Base-by-base conservation (phyloP, 1,284 basidiomycete species). In the Crucibulum parvulum region DNA sequence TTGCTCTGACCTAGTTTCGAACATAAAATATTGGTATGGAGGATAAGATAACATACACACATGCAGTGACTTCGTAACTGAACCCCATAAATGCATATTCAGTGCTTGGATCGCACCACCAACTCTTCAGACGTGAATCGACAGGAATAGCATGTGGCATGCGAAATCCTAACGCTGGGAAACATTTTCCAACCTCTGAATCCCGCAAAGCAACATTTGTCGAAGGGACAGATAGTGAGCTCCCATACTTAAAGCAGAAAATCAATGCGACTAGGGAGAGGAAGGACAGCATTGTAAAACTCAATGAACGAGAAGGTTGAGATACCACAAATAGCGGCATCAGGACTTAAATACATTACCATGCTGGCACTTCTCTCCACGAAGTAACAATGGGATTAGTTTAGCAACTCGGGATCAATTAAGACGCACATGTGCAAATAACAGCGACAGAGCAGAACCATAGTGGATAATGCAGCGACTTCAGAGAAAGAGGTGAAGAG, bases 21-120 rank as follows among this genome's bases (percentile, higher is more conserved):
- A 36, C 16, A 37, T 13, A 13, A 50, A 15, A 31, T 45, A 37
- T 13, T 38, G 35, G 35, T 3, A 24, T 8, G 18, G 15, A 51
- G 2, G 6, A 37, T 11, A 7, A 53, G 41, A 55, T 24, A 37
- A 18, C 53, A 47, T 43, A 70, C 79, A 41, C 51, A 84, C 84
- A 87, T 9, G 72, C 72, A 41, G 84, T 84, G 37, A 88, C 76
- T 68, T 87, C 85, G 61, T 89, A 89, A 65, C 86, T 86, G 71
- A 89, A 88, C 6, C 87, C 87, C 54, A 89, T 67, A 69, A 89
- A 89, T 0, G 84, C 87, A 62, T 86, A 87, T 66, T 89, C 87
- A 1, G 80, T 81, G 34, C 69, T 62, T 31, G 75, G 73, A 59
- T 82, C 69, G 69, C 87, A 89, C 87, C 87, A 89, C 88, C 87